Evolutionary conservation across 1,284 basidiomycete genomes (phyloP).

Genomic region (Cutaneotrichosporon spelunceum): DNA sequence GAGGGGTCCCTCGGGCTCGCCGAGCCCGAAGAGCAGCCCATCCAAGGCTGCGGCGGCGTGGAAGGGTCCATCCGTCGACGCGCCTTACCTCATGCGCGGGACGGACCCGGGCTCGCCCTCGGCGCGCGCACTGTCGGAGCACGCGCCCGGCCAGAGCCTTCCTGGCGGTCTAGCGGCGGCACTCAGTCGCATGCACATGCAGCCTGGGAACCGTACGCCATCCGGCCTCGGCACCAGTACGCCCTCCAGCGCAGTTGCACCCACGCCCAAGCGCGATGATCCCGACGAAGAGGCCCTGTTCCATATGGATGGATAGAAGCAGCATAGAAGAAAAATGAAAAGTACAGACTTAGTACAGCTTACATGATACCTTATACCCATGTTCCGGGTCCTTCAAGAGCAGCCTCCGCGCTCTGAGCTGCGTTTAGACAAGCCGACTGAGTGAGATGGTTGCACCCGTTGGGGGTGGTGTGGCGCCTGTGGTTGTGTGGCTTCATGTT

Average conservation of each 20-base stretch:
- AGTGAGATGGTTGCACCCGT: too few species aligned
- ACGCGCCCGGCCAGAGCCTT: constrained; percentile 49
- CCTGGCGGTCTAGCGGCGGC: constrained; percentile 50
- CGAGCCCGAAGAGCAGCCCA: constrained; percentile 16
- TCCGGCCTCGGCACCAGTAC: constrained; percentile 16
- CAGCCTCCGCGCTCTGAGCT: too few species aligned
- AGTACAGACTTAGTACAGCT: constrained; percentile 3
- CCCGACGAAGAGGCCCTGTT: constrained; percentile 27
- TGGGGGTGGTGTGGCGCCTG: too few species aligned
- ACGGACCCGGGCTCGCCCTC: constrained; percentile 41
- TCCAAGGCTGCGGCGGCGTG: constrained; percentile 2
- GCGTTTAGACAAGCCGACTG: too few species aligned
- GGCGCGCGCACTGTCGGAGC: constrained; percentile 42
- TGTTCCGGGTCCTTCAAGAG: neutral
- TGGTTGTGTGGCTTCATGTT: too few species aligned
- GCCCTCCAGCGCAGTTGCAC: neutral
- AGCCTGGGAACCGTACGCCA: constrained; percentile 19
- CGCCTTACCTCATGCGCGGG: constrained; percentile 34
- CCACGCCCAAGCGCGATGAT: constrained; percentile 17
- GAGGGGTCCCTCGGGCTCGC: constrained; percentile 26
- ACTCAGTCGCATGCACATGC: constrained; percentile 49
- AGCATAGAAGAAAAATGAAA: constrained; percentile 5
- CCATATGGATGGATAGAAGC: constrained; percentile 25
- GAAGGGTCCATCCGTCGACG: constrained; percentile 23
- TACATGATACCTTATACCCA: neutral